Percentiles rank a stretch among this genome's conserved stretches.
phyloP scores from a whole-genome alignment of 225 moss, liverwort and hornwort genomes.

The Physcomitrellopsis africana region DNA sequence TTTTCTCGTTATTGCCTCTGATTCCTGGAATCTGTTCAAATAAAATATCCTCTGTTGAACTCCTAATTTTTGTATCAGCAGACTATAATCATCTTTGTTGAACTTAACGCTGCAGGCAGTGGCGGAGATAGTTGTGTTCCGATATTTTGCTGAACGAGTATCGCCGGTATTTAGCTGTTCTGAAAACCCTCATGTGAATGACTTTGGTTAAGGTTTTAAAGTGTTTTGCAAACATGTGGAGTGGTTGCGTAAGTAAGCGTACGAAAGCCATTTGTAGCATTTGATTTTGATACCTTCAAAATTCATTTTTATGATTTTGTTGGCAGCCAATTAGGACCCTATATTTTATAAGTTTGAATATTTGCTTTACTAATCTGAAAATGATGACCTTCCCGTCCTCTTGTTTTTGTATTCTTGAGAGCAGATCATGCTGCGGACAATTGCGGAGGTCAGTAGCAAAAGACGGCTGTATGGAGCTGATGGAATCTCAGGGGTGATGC shows the following conservation, averaged over 20 bases:
- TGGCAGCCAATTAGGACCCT: conserved; percentile 12
- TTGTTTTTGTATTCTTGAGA: conserved; percentile 22
- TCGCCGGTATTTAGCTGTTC: conserved; percentile 62
- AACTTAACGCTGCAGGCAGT: conserved; percentile 63
- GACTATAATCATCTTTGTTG: conserved; percentile 25
- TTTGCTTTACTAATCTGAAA: conserved; percentile 3
- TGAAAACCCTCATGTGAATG: conserved; percentile 23
- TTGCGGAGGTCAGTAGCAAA: conserved; percentile 96
- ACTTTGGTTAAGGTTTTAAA: conserved; percentile 10
- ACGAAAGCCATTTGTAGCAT: neutral
- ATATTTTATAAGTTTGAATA: conserved; percentile 19
- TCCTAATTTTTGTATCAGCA: conserved; percentile 2
- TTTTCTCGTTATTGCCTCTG: conserved; percentile 19
- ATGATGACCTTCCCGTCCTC: conserved; percentile 6
- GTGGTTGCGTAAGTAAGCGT: neutral
- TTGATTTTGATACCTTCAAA: conserved; percentile 11
- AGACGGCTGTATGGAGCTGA: conserved; percentile 78
- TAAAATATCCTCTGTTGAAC: conserved; percentile 8
- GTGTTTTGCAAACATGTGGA: neutral
- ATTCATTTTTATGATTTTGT: conserved; percentile 1
- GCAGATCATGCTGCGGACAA: conserved; percentile 84
- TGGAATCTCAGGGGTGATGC: conserved; percentile 88
- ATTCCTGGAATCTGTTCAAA: conserved; percentile 8
- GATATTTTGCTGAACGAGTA: conserved; percentile 81
- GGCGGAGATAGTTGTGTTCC: conserved; percentile 65